phyloP scores from a whole-genome alignment of 1,139 yeast species.

The Pichia inconspicua region DNA sequence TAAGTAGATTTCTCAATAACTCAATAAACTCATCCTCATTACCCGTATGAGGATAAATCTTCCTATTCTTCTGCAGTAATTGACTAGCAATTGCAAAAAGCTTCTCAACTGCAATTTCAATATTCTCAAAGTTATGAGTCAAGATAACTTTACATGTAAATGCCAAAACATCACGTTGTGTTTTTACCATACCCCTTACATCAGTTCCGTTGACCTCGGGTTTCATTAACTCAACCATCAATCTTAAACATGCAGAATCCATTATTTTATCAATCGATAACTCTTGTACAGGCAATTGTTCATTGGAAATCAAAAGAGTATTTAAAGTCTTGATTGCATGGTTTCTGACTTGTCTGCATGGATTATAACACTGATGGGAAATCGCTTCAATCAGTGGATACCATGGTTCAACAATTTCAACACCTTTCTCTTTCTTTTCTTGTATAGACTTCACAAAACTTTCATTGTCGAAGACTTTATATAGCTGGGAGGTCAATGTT shows the following conservation, averaged over 20 bases:
- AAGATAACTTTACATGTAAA: conserved; percentile 67
- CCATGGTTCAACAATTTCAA: conserved; percentile 23
- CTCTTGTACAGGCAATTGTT: conserved; percentile 25
- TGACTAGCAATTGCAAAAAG: conserved; percentile 23
- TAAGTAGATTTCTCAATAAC: conserved; percentile 50
- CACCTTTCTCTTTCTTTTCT: conserved; percentile 7
- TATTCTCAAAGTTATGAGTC: conserved; percentile 34
- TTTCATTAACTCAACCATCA: conserved; percentile 57
- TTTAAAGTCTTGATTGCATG: conserved; percentile 56
- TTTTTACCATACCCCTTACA: conserved; percentile 51
- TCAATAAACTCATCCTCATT: conserved; percentile 55
- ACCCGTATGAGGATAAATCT: conserved; percentile 11
- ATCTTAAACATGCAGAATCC: conserved; percentile 68
- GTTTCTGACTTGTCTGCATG: conserved; percentile 67
- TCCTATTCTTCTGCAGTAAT: conserved; percentile 20
- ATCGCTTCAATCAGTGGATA: conserved; percentile 69
- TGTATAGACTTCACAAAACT: conserved; percentile 28
- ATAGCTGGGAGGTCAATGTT: conserved; percentile 46
- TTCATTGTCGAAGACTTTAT: conserved; percentile 28
- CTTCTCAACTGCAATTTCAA: conserved; percentile 21
- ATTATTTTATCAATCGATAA: conserved; percentile 50
- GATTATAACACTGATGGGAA: conserved; percentile 84
- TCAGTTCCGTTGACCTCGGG: conserved; percentile 64
- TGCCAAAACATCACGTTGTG: conserved; percentile 60
- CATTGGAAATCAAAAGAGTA: conserved; percentile 32